Percentiles rank a stretch among this genome's conserved stretches.
Evolutionary conservation across 257 asterid genomes (phyloP).

Genomic region (Parsonsia alboflavescens): DNA sequence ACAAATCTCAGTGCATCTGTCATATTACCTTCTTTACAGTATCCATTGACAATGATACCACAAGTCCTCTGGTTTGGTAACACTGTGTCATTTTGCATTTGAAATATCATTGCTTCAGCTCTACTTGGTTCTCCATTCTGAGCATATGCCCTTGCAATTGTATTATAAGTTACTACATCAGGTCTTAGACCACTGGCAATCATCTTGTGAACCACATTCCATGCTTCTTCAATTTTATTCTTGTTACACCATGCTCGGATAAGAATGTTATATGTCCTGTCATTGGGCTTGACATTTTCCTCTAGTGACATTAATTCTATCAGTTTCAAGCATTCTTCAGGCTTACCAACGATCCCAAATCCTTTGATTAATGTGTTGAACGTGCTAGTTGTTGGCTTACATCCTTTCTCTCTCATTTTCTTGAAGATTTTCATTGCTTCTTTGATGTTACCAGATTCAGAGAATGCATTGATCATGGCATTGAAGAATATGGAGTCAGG

Average conservation of each 20-base stretch:
- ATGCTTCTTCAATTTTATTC: constrained; percentile 58
- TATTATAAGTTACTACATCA: constrained; percentile 76
- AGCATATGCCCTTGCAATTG: constrained; percentile 78
- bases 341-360: constrained; percentile 71
- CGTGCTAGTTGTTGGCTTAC: constrained; percentile 79
- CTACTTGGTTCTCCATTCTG: constrained; percentile 55
- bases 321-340: constrained; percentile 76
- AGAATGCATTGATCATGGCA: constrained; percentile 87
- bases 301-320: constrained; percentile 55
- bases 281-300: constrained; percentile 63
- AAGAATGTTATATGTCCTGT: constrained; percentile 79
- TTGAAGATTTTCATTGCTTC: constrained; percentile 71
- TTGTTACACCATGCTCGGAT: constrained; percentile 82
- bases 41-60: constrained; percentile 80
- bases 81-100: constrained; percentile 57
- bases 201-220: constrained; percentile 64
- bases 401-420: constrained; percentile 74
- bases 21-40: constrained; percentile 83
- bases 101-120: constrained; percentile 66
- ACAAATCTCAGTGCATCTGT: constrained; percentile 67
- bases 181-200: constrained; percentile 61
- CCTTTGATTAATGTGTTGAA: constrained; percentile 84
- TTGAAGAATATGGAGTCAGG: constrained; percentile 93
- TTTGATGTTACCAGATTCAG: constrained; percentile 82
- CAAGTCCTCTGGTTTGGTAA: constrained; percentile 70